These are phyloP conservation scores for Mortierella polycephala DNA, from an alignment of 371 early-diverging fungal genomes.

Conservation along the genomic window DNA sequence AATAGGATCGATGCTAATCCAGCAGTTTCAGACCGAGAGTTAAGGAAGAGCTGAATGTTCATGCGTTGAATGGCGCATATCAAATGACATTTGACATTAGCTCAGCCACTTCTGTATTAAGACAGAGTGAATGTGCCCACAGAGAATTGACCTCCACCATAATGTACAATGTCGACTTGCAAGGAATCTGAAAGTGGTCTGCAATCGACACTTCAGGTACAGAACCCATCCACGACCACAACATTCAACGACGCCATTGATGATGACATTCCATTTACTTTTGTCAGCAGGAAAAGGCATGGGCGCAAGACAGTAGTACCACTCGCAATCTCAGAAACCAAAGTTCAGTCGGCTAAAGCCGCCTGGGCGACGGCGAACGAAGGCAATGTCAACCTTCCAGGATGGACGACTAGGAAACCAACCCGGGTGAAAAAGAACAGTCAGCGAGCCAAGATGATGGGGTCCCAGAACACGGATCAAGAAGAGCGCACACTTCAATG, in stretches of 20 bases:
- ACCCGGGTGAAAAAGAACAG: conserved; percentile 40
- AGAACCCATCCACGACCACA: too few relatives aligned
- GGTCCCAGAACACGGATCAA: not conserved
- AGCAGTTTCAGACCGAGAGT: too few relatives aligned
- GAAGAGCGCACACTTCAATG: conserved; percentile 27
- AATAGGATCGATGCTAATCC: too few relatives aligned
- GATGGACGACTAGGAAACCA: conserved; percentile 29
- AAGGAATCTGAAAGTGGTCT: conserved; percentile 5
- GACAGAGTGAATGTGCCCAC: not conserved
- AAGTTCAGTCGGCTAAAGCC: too few relatives aligned
- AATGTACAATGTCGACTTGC: conserved; percentile 7
- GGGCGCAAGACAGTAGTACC: not conserved
- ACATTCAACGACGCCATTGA: not conserved
- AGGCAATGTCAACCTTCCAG: conserved; percentile 18
- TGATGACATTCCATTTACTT: conserved; percentile 32
- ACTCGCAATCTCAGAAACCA: too few relatives aligned
- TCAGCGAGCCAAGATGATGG: conserved; percentile 44
- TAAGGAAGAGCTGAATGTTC: too few relatives aligned
- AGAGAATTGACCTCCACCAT: not conserved
- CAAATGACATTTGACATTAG: not conserved
- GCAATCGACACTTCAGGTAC: too few relatives aligned
- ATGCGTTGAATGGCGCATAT: too few relatives aligned
- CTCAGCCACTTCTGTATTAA: not conserved
- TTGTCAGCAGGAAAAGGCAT: conserved; percentile 33
- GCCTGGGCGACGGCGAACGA: too few relatives aligned